A percentile compares a stretch with the other conserved stretches of the same genome.
These are phyloP conservation scores for Neocucurbitaria cava DNA, from an alignment of 2,329 filamentous ascomycete genomes.

Conservation along the genomic window DNA sequence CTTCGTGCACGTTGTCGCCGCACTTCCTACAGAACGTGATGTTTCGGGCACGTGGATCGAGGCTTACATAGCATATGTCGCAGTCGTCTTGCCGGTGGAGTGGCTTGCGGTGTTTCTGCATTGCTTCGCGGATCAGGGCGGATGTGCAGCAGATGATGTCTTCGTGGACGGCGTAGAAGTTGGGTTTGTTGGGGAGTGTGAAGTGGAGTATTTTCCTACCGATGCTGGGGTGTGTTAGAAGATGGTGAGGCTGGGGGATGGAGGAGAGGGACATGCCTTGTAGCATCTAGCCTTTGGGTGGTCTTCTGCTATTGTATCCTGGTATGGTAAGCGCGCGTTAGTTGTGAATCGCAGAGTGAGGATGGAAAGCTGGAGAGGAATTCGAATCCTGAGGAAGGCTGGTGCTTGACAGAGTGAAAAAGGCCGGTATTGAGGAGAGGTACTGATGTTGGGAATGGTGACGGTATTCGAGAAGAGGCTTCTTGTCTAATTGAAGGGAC, in stretches of 20 bases:
- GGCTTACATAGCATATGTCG: constrained; percentile 20
- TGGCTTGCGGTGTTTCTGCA: constrained; percentile 21
- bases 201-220: constrained; percentile 12
- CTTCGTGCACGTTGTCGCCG: constrained; percentile 25
- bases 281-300: constrained; percentile 1
- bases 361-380: background rate
- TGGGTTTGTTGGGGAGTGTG: constrained; percentile 6
- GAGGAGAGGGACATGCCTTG: background rate
- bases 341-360: background rate
- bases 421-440: no score
- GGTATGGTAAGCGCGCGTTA: no score
- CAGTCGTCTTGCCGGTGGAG: constrained; percentile 17
- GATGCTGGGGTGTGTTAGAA: constrained; percentile 2
- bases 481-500: no score
- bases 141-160: constrained; percentile 28
- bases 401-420: no score
- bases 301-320: no score
- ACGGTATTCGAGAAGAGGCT: no score
- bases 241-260: background rate
- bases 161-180: constrained; percentile 28
- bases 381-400: no score
- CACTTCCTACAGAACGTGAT: constrained; percentile 26
- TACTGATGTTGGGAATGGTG: no score
- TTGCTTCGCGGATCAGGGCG: constrained; percentile 15
- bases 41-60: constrained; percentile 7